Base-by-base conservation (phyloP, 202 grass and related monocot species). In the Bolboschoenoplectus hybrid region DNA sequence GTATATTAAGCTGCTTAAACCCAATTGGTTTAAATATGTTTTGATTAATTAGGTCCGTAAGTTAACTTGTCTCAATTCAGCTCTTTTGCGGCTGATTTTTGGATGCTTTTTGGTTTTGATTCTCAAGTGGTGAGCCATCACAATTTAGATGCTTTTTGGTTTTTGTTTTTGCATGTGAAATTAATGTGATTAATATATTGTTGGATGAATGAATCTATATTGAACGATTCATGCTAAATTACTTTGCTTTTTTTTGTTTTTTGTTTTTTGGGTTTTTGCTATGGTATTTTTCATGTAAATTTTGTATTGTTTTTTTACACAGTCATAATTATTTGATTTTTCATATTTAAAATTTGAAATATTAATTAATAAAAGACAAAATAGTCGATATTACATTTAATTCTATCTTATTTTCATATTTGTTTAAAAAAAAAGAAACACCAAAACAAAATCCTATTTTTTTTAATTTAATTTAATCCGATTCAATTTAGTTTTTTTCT, bases 81-180 rank as follows among this genome's bases (percentile, higher is more conserved):
- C 41, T 51, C 14, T 26, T 32, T 83, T 83, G 36, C 62, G 62
- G 81, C 81, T 50, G 26, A 9, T 49, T 35, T 39, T 83, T 83
- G 62, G 61, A 83, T 65, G 72, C 47, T 14, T 52, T 53, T 36
- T 67, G 63, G 5, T 7, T 17, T 13, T 62, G 26, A 4, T 58
- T 79, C 20, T 39, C 40, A 19, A 83, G 81, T 51, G 81, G 70
- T 83, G 70, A 83, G 52, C 38, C 58, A 50, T 82, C 61, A 65
- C 16, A 8, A 36, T 81, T 40, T 12, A 13, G 60, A 50, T 82
- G 58, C 2, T 20, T 58, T 50, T 82, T 82, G 17, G 3, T 58
- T 58, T 4, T 58, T 58, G 11, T 17, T 58, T 4, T 58, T 58
- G 5, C 43, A 44, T 44, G 5, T 44, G 43, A 3, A 44, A 44